Percentiles rank a stretch among this genome's conserved stretches.
Evolutionary conservation across 2,329 filamentous ascomycete genomes (phyloP).

Genomic region (Phyllosticta citribraziliensis): DNA sequence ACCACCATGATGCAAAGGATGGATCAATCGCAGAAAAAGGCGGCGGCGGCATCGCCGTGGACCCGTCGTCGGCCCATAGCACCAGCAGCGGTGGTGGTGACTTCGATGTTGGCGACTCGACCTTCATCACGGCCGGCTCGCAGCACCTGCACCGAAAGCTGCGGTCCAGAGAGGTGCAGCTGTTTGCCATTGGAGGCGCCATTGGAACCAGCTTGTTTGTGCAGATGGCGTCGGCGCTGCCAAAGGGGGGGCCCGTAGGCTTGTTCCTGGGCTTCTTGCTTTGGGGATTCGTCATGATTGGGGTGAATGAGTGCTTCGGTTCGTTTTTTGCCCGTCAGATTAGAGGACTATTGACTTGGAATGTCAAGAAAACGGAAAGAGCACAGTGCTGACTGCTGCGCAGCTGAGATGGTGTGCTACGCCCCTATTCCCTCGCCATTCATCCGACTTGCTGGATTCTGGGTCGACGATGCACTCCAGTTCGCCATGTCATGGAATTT

Average conservation of each 20-base stretch:
- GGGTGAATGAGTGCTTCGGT: conserved; percentile 8
- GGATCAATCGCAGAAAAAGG: not conserved
- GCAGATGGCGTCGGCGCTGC: conserved; percentile 6
- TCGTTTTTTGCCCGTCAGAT: not conserved
- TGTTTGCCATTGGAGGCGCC: conserved; percentile 5
- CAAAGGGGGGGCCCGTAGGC: conserved; percentile 1
- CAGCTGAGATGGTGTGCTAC: conserved; percentile 6
- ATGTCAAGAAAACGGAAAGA: not conserved
- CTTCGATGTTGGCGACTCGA: not conserved
- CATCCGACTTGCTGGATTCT: conserved; percentile 3
- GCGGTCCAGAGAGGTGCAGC: conserved; percentile 1
- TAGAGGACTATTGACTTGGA: not conserved
- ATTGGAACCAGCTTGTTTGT: conserved; percentile 4
- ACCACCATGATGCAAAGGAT: not conserved
- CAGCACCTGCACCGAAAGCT: conserved; percentile 5
- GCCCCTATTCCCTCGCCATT: conserved; percentile 5
- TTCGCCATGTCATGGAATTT: conserved; percentile 15
- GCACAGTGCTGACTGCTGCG: not conserved
- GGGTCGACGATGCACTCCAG: conserved; percentile 12
- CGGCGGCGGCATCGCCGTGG: not conserved
- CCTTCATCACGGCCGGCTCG: not conserved
- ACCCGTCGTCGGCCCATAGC: not conserved
- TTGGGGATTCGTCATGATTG: conserved; percentile 2
- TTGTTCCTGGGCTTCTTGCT: conserved; percentile 1
- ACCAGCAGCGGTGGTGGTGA: not conserved